A percentile compares a stretch with the other conserved stretches of the same genome.
Conservation (phyloP, 1,284 basidiomycete genomes). For the Pterulicium gracile region DNA sequence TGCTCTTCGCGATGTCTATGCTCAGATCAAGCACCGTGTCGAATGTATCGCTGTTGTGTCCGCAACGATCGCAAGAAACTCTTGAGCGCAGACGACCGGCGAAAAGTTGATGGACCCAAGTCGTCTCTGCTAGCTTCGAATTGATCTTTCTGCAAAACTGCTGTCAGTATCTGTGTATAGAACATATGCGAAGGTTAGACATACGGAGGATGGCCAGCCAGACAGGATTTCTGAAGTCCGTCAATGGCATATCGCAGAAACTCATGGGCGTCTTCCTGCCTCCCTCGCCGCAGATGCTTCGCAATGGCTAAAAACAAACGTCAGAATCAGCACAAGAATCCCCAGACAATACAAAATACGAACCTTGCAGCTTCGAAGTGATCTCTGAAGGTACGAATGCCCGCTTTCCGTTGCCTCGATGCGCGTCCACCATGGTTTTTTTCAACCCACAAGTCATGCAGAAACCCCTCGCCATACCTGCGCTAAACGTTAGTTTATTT, state of each 20-base stretch:
- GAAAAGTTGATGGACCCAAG: slow-evolving; percentile 92
- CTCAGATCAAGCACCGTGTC: slow-evolving; percentile 93
- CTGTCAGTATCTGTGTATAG: background rate
- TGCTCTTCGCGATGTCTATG: slow-evolving; percentile 68
- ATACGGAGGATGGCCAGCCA: slow-evolving; percentile 64
- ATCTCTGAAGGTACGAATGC: slow-evolving; percentile 55
- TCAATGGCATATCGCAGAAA: slow-evolving; percentile 95
- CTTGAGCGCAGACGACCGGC: slow-evolving; percentile 89
- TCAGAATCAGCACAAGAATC: background rate
- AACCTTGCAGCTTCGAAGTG: slow-evolving; percentile 59
- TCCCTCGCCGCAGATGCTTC: slow-evolving; percentile 80
- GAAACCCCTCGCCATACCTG: slow-evolving; percentile 47
- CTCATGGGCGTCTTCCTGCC: slow-evolving; percentile 98
- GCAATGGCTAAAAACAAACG: slow-evolving; percentile 58
- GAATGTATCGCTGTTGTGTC: slow-evolving; percentile 90
- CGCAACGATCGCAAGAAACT: slow-evolving; percentile 82
- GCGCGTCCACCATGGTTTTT: slow-evolving; percentile 40
- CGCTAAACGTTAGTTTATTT: no score
- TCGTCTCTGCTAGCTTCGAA: slow-evolving; percentile 74
- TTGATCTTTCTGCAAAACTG: slow-evolving; percentile 80
- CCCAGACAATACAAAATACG: slow-evolving; percentile 17
- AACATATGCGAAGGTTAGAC: slow-evolving; percentile 19
- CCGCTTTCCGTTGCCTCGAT: slow-evolving; percentile 22
- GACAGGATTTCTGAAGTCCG: slow-evolving; percentile 78
- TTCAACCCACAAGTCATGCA: slow-evolving; percentile 73